These are phyloP conservation scores for Petunia hybrid DNA, from an alignment of 305 asterid species.

Conservation along the genomic window DNA sequence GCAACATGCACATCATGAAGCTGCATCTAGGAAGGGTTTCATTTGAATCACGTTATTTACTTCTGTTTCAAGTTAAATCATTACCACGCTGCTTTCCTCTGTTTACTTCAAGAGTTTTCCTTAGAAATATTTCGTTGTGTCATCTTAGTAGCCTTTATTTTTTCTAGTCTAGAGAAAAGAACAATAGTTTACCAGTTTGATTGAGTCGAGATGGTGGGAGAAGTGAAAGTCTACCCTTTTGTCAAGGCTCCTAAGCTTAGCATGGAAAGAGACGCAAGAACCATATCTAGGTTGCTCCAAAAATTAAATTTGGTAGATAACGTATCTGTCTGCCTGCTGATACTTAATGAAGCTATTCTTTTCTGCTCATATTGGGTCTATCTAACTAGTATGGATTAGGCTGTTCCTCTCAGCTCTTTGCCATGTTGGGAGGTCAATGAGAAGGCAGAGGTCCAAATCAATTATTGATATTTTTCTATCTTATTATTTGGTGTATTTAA, in stretches of 20 bases:
- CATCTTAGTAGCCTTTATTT: background rate
- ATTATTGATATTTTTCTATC: background rate
- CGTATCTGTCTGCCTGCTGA: background rate
- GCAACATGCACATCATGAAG: background rate
- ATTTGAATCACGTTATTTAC: background rate
- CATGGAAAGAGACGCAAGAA: background rate
- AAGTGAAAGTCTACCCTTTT: background rate
- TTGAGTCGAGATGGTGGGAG: constrained; percentile 15
- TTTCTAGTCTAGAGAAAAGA: background rate
- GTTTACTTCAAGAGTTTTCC: background rate
- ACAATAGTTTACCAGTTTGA: background rate
- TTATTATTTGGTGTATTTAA: background rate
- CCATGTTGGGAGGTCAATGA: constrained; percentile 19
- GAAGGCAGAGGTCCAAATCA: background rate
- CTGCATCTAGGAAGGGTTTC: background rate
- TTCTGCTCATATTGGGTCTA: background rate
- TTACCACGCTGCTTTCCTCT: background rate
- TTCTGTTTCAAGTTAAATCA: background rate
- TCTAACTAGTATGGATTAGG: background rate
- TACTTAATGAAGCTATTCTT: background rate
- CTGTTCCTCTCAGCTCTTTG: background rate
- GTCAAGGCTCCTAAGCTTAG: constrained; percentile 6
- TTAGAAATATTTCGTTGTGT: background rate
- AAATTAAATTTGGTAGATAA: background rate
- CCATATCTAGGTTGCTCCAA: constrained; percentile 13